Base-by-base conservation (phyloP, 164 flowering plant genomes). In the Litsea cubeba region DNA sequence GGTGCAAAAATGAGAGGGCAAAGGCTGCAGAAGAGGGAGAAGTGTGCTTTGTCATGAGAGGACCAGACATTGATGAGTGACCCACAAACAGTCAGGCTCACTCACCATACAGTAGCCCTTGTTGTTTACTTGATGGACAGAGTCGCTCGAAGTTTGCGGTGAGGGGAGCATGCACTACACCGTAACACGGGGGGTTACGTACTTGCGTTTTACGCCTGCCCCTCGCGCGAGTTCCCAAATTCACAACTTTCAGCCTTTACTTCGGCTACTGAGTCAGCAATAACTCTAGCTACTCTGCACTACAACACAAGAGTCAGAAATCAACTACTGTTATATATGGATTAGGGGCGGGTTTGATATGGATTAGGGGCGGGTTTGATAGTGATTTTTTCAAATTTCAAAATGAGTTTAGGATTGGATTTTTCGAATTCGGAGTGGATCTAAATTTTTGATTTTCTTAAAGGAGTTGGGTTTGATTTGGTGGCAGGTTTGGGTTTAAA, bases 111-210 rank as follows among this genome's bases (percentile, higher is more conserved):
- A 28, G 63, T 2, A 54, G 46, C 15, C n/a, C 28, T 58, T 71
- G 73, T 58, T 57, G 65, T 58, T 51, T 20, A 22, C n/a, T 25
- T 58, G 23, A 57, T 57, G 50, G 73, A 71, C 73, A 71, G 50
- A 5, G 73, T 71, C 73, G 73, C 73, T 58, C 73, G 50, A 30
- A 60, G 73, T 71, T 71, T 25, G 65, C 51, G 73, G 65, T 12
- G 26, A 14, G 72, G 73, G 73, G 40, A 60, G 73, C 73, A 50
- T 17, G 46, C 11, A 57, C 11, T 24, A 58, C 64, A 57, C 24
- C 22, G 23, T n/a, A 30, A 18, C 62, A 71, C 15, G 64, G 5
- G 63, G 30, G 12, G 54, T 49, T 58, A 65, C 65, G 65, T 58
- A 71, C 73, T n/a, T 26, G 46, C 32, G 7, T 7, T 22, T 24